phyloP scores from a whole-genome alignment of 495 filamentous ascomycete genomes.

The Lepraria neglecta region DNA sequence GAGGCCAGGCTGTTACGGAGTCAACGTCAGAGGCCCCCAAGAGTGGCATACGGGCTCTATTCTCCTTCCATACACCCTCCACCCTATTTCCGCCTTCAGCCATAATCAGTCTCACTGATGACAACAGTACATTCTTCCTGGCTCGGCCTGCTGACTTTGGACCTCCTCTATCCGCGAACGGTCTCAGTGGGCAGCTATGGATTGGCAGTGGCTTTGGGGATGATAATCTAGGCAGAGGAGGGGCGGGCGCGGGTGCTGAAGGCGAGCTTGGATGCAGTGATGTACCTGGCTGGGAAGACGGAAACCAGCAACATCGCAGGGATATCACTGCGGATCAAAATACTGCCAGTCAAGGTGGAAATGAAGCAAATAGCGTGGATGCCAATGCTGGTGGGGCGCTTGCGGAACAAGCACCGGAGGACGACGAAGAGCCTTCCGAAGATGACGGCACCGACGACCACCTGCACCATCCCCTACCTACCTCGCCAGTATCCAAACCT shows the following conservation, averaged over 20 bases:
- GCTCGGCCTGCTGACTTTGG: constrained; percentile 92
- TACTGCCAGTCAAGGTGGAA: constrained; percentile 16
- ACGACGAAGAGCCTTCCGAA: constrained; percentile 31
- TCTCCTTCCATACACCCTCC: constrained; percentile 59
- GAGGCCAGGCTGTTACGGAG: constrained; percentile 37
- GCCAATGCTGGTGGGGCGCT: constrained; percentile 16
- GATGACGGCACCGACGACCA: constrained; percentile 92
- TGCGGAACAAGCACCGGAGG: constrained; percentile 1
- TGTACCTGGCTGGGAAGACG: constrained; percentile 82
- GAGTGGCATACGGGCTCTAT: constrained; percentile 48
- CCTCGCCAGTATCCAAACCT: constrained; percentile 42
- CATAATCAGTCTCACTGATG: constrained; percentile 91
- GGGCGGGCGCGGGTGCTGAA: constrained; percentile 50
- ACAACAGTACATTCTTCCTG: constrained; percentile 94
- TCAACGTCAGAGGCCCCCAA: constrained; percentile 37
- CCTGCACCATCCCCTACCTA: constrained; percentile 62
- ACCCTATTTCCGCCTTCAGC: constrained; percentile 91
- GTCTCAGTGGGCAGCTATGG: constrained; percentile 81
- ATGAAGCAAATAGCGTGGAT: constrained; percentile 3
- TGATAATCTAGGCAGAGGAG: constrained; percentile 55
- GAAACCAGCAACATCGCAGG: constrained; percentile 33
- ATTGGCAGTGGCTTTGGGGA: constrained; percentile 85
- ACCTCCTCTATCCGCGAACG: constrained; percentile 64
- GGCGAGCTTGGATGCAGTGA: constrained; percentile 97
- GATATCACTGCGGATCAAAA: constrained; percentile 13